phyloP scores from a whole-genome alignment of 1,139 yeast genomes.

The Saccharomyces hybrid region DNA sequence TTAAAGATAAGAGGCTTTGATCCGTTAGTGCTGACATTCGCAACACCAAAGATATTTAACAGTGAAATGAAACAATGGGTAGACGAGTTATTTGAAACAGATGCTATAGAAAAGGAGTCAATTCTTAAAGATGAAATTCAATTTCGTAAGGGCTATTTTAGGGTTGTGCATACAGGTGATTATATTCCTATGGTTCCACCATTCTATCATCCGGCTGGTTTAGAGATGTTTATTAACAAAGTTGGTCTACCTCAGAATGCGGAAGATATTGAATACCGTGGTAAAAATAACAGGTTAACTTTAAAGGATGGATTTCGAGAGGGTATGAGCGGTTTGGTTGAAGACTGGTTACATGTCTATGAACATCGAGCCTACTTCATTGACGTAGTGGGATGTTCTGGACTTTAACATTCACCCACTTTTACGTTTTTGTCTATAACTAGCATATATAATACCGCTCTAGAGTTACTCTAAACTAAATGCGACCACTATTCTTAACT shows the following conservation, averaged over 20 bases:
- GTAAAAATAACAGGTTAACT: constrained; percentile 11
- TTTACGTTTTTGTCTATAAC: background rate
- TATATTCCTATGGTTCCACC: constrained; percentile 55
- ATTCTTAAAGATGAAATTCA: constrained; percentile 12
- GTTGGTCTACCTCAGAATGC: constrained; percentile 40
- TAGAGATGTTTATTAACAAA: constrained; percentile 41
- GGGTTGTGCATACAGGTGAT: constrained; percentile 53
- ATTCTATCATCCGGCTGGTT: constrained; percentile 41
- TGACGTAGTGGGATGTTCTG: constrained; percentile 22
- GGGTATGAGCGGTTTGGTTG: constrained; percentile 9
- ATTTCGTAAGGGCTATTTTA: constrained; percentile 32
- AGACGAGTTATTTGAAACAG: constrained; percentile 42
- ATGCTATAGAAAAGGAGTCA: constrained; percentile 20
- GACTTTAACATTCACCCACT: constrained; percentile 11
- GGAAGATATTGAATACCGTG: constrained; percentile 33
- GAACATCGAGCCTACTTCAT: constrained; percentile 28
- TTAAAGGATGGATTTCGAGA: constrained; percentile 1
- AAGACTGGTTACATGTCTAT: constrained; percentile 23
- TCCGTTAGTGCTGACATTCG: constrained; percentile 50
- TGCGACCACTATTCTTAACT: background rate
- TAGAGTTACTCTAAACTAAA: background rate
- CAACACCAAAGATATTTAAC: constrained; percentile 58
- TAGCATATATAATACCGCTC: background rate
- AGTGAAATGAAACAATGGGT: constrained; percentile 41
- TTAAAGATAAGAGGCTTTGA: constrained; percentile 42